A percentile compares a stretch with the other conserved stretches of the same genome.
Evolutionary conservation across 148 eudicot genomes (phyloP).

Genomic region (Persicaria maculosa): DNA sequence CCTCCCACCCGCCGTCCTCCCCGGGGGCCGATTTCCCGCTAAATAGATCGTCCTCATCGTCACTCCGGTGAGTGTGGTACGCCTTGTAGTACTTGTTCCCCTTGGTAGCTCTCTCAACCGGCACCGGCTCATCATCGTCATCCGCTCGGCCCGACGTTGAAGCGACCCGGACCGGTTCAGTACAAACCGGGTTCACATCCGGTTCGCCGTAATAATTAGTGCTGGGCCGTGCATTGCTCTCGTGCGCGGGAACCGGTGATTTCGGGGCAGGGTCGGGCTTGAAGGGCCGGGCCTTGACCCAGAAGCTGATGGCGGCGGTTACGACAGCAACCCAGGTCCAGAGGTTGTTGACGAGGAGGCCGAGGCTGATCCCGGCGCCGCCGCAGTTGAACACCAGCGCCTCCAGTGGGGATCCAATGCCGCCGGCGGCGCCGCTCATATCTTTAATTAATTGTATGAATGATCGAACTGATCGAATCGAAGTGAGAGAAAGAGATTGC

Average conservation of each 20-base stretch:
- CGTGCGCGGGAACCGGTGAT: background rate
- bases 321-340: constrained; percentile 15
- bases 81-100: constrained; percentile 3
- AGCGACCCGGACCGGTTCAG: background rate
- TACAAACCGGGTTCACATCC: background rate
- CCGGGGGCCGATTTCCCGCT: background rate
- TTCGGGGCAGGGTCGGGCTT: background rate
- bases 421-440: background rate
- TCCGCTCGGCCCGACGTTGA: background rate
- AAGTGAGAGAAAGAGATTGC: no score
- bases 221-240: background rate
- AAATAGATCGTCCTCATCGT: no score
- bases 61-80: background rate
- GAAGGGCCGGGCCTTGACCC: background rate
- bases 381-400: background rate
- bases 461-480: no score
- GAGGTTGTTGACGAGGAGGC: constrained; percentile 1
- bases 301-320: constrained; percentile 13
- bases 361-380: background rate
- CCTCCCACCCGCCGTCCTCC: background rate
- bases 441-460: background rate
- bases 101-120: background rate
- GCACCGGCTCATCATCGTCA: background rate
- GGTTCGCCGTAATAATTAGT: background rate
- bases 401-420: background rate